Base-by-base conservation (phyloP, 345 rosid genomes). In the Corchorus capsularis region DNA sequence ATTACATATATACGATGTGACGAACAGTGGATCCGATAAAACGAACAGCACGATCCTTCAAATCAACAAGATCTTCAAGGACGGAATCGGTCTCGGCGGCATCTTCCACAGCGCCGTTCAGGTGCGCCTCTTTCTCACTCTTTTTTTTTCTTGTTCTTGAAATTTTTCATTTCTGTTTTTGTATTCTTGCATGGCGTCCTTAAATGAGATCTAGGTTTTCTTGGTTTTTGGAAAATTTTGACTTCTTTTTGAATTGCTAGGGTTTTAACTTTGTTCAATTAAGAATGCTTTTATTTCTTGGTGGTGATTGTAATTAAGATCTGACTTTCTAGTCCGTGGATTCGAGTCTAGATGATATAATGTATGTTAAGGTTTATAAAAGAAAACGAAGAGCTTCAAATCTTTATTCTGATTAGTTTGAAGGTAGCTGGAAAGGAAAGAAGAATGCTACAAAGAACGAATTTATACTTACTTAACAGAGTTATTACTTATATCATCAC, bases 101-200 rank as follows among this genome's bases (percentile, higher is more conserved):
- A 90, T 92, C 88, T 92, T 96, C 83, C 99, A 96, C 85, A 92
- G 97, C 84, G 99, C 99, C 19, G 89, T 96, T 74, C 97, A 96
- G 97, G 99, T 92, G 43, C 6, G 5, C 13, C 50, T 53, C 22
- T 55, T 80, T 74, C n/a, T 60, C 45, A 49, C 75, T 62, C 17
- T 66, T 19, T 53, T 1, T 1, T 49, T 0, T 45, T 19, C 7
- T 64, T 20, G 2, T 20, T 27, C 27, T 27, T 27, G 27, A 27
- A 27, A 27, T 27, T 27, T 27, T 27, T 0, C 27, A 27, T 27
- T 27, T 27, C 27, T 27, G 27, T 27, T 27, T 27, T 27, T 27
- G 11, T 35, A 49, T 12, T 49, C 34, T 68, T 68, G 14, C 54
- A 17, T 56, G 59, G 52, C 53, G 22, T 49, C 15, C 37, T 70